phyloP scores from a whole-genome alignment of 306 rosid species.

The Pterocarpus macrocarpus region DNA sequence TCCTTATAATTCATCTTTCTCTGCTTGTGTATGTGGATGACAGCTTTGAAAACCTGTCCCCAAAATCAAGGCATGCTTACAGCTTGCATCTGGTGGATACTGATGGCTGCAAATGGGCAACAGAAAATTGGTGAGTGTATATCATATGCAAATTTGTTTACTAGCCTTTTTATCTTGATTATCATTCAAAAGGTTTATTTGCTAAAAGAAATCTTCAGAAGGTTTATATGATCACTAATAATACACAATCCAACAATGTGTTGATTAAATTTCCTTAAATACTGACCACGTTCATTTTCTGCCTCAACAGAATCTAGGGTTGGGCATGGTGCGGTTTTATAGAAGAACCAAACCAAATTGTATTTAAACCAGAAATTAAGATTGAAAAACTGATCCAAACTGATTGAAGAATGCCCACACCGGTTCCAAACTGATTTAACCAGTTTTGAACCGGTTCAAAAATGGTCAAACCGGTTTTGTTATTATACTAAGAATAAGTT shows the following conservation, averaged over 20 bases:
- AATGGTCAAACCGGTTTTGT: no score
- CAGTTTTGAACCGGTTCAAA: no score
- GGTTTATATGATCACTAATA: slow-evolving; percentile 10
- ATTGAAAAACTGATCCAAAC: no score
- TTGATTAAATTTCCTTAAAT: slow-evolving; percentile 15
- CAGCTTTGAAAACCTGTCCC: slow-evolving; percentile 93
- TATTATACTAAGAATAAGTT: no score
- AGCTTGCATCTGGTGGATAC: slow-evolving; percentile 91
- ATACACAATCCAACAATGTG: slow-evolving; percentile 22
- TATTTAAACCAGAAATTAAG: no score
- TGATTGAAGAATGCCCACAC: no score
- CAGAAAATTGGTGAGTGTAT: slow-evolving; percentile 81
- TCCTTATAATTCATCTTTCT: slow-evolving; percentile 27
- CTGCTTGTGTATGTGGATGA: slow-evolving; percentile 39
- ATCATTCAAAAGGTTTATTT: slow-evolving; percentile 25
- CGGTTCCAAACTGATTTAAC: no score
- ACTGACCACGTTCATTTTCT: background rate
- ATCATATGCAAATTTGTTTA: slow-evolving; percentile 12
- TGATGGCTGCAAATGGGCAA: slow-evolving; percentile 92
- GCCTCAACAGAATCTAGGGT: background rate
- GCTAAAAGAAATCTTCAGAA: slow-evolving; percentile 1
- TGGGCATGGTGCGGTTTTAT: no score
- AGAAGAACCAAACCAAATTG: no score
- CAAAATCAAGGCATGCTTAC: slow-evolving; percentile 93
- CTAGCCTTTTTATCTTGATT: background rate